Conservation (phyloP, 2,329 filamentous ascomycete species). For the Cladophialophora psammophila region DNA sequence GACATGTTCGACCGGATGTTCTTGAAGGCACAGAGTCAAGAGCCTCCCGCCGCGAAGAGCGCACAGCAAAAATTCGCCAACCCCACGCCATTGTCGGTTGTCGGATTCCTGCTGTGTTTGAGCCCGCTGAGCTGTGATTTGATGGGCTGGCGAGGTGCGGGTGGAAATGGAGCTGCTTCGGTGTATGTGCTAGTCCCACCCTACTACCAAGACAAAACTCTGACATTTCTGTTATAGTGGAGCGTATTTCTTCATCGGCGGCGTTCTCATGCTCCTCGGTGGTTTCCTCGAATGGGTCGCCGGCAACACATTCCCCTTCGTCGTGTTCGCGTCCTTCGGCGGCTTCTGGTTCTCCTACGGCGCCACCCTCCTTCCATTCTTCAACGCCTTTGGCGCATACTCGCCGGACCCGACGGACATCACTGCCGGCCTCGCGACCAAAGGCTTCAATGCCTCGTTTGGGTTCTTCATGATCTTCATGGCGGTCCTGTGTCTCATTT, state of each 20-base stretch:
- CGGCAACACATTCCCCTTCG: conserved; percentile 61
- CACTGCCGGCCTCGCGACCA: not conserved
- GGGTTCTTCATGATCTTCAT: conserved; percentile 71
- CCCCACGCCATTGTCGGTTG: conserved; percentile 36
- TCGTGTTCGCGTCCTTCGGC: conserved; percentile 58
- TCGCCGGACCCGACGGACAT: conserved; percentile 30
- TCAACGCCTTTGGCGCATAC: conserved; percentile 55
- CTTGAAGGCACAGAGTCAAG: conserved; percentile 36
- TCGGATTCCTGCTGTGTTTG: conserved; percentile 53
- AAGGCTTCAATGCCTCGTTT: conserved; percentile 36
- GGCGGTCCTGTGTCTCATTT: conserved; percentile 70
- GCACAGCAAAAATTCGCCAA: conserved; percentile 41
- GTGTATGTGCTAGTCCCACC: conserved; percentile 15
- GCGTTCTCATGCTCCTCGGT: conserved; percentile 40
- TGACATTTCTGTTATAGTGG: conserved; percentile 33
- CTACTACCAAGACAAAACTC: not conserved
- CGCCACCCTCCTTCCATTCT: conserved; percentile 60
- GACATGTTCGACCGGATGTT: conserved; percentile 45
- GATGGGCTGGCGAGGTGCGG: conserved; percentile 67
- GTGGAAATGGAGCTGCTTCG: conserved; percentile 57
- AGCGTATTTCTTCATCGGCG: conserved; percentile 39
- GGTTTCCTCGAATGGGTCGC: conserved; percentile 45
- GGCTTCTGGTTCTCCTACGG: conserved; percentile 65
- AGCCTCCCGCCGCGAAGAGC: conserved; percentile 36
- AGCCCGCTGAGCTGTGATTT: conserved; percentile 61